Evolutionary conservation across 352 stramenopile species (phyloP), one percentile per base, ranked within the genome.

Genomic region (Globisporangium iwayamae): DNA sequence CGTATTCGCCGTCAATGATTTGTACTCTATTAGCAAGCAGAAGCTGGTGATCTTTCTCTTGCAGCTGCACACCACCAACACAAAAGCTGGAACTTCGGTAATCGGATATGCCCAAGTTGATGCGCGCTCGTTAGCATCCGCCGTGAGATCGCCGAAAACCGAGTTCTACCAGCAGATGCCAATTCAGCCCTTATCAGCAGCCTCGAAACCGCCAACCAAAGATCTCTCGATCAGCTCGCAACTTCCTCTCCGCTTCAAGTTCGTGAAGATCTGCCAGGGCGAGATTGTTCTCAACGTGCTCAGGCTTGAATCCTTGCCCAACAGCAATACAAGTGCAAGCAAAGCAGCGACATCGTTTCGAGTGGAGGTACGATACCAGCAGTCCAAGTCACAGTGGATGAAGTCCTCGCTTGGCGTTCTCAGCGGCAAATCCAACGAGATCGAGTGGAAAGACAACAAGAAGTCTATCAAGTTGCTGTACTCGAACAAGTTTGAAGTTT

Each of bases 401-500:
- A 60, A 36, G 25, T 67, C 62, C 39, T 28, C 48, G 9, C 2
- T 39, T 46, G 4, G 68, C 20, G 20, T 51, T 14, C 4, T 70
- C 30, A 56, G 53, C 45, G 45, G 25, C 7, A 67, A 61, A 14
- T 51, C 61, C 0, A 41, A 51, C 0, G 41, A 48, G 22, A 66
- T 77, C 8, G 36, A 28, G 4, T 77, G 71, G 71, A 41, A 39
- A 28, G 38, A 10, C 0, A 30, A 25, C 2, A 51, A 62, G n/a
- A 69, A 60, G 9, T 6, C 62, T 2, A 51, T 76, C 13, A 28
- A 62, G 6, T 32, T 81, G 3, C n/a, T 43, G 1, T 81, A 75
- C 57, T 70, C 67, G 7, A 83, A 78, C 32, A 59, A 65, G 16
- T 47, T 60, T 11, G 71, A 76, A 22, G 46, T n/a, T 2, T 41